Conservation (phyloP, 805 yeast species). For the Candida stauntonica region DNA sequence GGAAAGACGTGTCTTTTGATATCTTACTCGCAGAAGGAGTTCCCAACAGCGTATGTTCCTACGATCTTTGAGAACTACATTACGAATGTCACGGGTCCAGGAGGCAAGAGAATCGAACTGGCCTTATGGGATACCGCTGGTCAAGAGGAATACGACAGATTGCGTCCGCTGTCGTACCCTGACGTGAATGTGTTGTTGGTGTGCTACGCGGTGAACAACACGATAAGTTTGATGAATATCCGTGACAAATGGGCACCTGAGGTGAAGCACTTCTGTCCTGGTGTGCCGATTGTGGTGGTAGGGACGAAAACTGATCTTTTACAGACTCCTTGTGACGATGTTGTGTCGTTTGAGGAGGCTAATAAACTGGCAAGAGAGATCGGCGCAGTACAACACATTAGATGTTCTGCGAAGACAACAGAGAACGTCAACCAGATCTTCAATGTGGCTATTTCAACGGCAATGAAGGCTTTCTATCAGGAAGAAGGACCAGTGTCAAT, state of each 20-base stretch:
- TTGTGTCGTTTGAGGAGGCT: conserved; percentile 37
- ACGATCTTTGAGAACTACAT: conserved; percentile 80
- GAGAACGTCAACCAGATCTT: conserved; percentile 66
- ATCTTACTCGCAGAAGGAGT: conserved; percentile 62
- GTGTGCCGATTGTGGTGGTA: conserved; percentile 70
- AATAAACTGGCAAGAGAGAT: conserved; percentile 48
- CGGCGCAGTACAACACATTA: conserved; percentile 68
- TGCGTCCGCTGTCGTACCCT: conserved; percentile 75
- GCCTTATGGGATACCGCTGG: conserved; percentile 91
- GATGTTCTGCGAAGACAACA: conserved; percentile 74
- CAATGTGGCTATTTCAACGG: conserved; percentile 43
- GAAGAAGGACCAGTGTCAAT: conserved; percentile 5
- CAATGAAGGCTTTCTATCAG: conserved; percentile 17
- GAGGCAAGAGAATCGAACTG: conserved; percentile 53
- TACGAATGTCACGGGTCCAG: conserved; percentile 46
- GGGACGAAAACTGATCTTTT: conserved; percentile 74
- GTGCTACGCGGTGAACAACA: conserved; percentile 68
- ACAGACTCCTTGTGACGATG: conserved; percentile 27
- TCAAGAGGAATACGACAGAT: conserved; percentile 78
- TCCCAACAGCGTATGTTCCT: conserved; percentile 73
- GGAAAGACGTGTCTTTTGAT: conserved; percentile 79
- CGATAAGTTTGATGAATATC: conserved; percentile 64
- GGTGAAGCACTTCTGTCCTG: conserved; percentile 76
- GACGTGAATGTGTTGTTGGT: conserved; percentile 72
- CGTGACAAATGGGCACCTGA: conserved; percentile 88